Evolutionary conservation across 805 yeast genomes (phyloP).

Genomic region (Candida oleophila): DNA sequence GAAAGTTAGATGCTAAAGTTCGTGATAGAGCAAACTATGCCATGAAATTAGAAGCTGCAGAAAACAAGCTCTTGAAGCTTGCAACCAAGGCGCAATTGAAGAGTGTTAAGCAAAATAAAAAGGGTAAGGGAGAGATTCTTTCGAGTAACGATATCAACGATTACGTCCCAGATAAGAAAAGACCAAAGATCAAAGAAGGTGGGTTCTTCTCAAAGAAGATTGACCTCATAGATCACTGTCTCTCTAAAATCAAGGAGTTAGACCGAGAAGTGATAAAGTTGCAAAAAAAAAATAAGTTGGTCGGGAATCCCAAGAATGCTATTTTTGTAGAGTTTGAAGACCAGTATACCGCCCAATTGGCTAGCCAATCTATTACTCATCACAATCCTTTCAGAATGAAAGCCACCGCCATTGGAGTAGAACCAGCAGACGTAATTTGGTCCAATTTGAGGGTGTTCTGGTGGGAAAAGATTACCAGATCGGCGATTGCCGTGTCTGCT

Average conservation of each 20-base stretch:
- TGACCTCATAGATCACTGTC: conserved; percentile 60
- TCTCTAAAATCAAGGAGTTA: conserved; percentile 54
- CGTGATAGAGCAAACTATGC: conserved; percentile 60
- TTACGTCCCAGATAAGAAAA: conserved; percentile 63
- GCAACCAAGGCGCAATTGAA: conserved; percentile 66
- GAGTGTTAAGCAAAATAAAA: conserved; percentile 52
- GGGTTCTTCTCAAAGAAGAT: conserved; percentile 49
- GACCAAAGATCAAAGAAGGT: conserved; percentile 56
- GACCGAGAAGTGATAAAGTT: conserved; percentile 55
- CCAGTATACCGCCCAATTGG: conserved; percentile 74
- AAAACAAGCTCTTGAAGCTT: conserved; percentile 51
- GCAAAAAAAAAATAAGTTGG: conserved; percentile 47
- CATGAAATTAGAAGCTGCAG: conserved; percentile 63
- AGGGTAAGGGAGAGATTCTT: conserved; percentile 36
- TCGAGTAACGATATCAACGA: conserved; percentile 43
- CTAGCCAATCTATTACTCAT: conserved; percentile 60
- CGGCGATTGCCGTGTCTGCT: conserved; percentile 49
- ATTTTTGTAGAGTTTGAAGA: conserved; percentile 76
- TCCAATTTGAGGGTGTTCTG: conserved; percentile 71
- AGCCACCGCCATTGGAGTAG: conserved; percentile 62
- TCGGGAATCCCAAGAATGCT: conserved; percentile 67
- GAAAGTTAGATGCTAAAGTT: conserved; percentile 55
- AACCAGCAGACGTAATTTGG: conserved; percentile 67
- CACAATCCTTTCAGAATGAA: conserved; percentile 64
- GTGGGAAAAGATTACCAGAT: conserved; percentile 71